Evolutionary conservation across 2,329 filamentous ascomycete species (phyloP).

Genomic region (Arthroderma sp.): DNA sequence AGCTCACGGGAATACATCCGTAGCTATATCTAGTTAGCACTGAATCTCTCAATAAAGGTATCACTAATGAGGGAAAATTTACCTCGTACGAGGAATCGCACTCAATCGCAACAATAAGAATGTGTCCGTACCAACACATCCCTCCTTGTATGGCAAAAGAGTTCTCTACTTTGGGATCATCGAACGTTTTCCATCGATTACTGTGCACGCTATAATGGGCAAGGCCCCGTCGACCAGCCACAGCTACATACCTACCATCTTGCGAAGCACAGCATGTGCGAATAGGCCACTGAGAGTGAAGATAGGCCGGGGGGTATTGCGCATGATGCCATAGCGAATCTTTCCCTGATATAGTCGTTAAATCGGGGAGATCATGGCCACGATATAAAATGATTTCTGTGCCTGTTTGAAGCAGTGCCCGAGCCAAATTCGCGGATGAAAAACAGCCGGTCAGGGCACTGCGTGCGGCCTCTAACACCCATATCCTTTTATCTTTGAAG

Average conservation of each 20-base stretch:
- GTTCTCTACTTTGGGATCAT: conserved; percentile 67
- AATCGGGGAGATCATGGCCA: conserved; percentile 79
- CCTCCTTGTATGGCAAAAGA: conserved; percentile 87
- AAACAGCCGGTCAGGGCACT: conserved; percentile 90
- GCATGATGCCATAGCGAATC: conserved; percentile 91
- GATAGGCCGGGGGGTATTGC: conserved; percentile 70
- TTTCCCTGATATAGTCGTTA: conserved; percentile 84
- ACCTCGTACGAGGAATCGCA: conserved; percentile 66
- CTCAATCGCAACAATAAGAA: conserved; percentile 88
- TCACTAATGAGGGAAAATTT: conserved; percentile 7
- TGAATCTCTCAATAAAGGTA: background rate
- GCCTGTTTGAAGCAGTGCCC: conserved; percentile 78
- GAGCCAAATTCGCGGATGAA: conserved; percentile 77
- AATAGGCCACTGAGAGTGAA: conserved; percentile 89
- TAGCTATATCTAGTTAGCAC: conserved; percentile 38
- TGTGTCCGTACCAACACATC: conserved; percentile 98
- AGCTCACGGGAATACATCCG: conserved; percentile 87
- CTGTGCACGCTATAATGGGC: conserved; percentile 94
- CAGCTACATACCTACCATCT: conserved; percentile 85
- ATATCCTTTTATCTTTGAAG: conserved; percentile 62
- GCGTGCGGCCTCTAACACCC: conserved; percentile 81
- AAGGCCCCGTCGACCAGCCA: conserved; percentile 84
- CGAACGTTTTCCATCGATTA: conserved; percentile 90
- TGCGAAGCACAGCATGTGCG: conserved; percentile 74
- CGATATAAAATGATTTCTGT: conserved; percentile 83